Conservation (phyloP, 129 eudicot species). For the Silybum marianum region DNA sequence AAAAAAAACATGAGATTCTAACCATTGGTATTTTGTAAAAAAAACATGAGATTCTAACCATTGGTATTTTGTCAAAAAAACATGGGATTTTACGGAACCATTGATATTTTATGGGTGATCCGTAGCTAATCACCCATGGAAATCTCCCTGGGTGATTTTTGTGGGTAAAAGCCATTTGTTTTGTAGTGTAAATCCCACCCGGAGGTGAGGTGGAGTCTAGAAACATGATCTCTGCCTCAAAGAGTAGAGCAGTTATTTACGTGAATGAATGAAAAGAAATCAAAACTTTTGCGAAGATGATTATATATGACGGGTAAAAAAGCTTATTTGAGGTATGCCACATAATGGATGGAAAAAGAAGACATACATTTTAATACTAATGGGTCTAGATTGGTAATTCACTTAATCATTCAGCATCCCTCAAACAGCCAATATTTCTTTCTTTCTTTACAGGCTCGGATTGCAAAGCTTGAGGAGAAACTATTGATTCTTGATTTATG, state of each 20-base stretch:
- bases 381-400: not conserved
- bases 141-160: no score
- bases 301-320: not conserved
- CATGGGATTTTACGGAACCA: no score
- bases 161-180: no score
- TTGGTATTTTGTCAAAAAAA: no score
- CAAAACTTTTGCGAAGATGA: not conserved
- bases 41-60: no score
- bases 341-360: not conserved
- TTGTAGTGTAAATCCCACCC: not conserved
- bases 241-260: not conserved
- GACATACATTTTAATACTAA: not conserved
- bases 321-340: not conserved
- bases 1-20: no score
- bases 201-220: not conserved
- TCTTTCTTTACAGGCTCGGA: conserved; percentile 48
- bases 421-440: not conserved
- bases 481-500: conserved; percentile 23
- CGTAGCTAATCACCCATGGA: no score
- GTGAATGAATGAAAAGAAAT: not conserved
- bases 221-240: not conserved
- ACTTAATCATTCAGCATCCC: not conserved
- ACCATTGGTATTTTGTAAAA: no score
- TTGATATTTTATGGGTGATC: no score
- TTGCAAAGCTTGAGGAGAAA: conserved; percentile 70